Percentiles rank a stretch among this genome's conserved stretches.
Evolutionary conservation across 176 grass and related monocot genomes (phyloP).

Genomic region (Bolboschoenus planiculmis): DNA sequence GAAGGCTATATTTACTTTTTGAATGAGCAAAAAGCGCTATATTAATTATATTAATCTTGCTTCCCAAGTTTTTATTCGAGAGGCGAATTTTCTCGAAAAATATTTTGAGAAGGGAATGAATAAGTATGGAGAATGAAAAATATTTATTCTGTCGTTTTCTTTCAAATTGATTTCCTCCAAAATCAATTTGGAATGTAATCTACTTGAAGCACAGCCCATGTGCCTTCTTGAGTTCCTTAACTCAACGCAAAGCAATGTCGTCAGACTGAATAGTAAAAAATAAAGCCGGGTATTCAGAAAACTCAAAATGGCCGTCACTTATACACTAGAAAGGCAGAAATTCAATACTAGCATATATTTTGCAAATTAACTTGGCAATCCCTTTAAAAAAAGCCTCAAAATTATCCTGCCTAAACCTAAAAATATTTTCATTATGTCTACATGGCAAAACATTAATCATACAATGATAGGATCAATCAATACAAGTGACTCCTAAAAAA

Average conservation of each 20-base stretch:
- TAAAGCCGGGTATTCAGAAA: not conserved
- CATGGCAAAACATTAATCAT: not conserved
- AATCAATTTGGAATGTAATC: no score
- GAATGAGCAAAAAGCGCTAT: no score
- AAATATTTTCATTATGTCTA: not conserved
- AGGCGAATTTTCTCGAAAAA: no score
- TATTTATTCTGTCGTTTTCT: no score
- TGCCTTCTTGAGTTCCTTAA: no score
- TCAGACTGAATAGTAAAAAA: not conserved
- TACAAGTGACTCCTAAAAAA: not conserved
- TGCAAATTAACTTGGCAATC: not conserved
- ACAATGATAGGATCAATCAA: not conserved
- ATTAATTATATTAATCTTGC: no score
- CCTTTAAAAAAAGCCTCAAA: not conserved
- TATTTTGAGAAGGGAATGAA: no score
- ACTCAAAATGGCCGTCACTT: not conserved
- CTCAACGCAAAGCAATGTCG: not conserved
- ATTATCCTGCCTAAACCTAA: not conserved
- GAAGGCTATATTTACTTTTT: no score
- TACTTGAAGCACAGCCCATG: no score
- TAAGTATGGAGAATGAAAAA: no score
- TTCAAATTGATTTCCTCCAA: no score
- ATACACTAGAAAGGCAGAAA: not conserved
- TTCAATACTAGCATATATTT: not conserved
- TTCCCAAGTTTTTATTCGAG: no score